phyloP scores from a whole-genome alignment of 371 early-diverging fungal species.

The Lichtheimia hyalospora region DNA sequence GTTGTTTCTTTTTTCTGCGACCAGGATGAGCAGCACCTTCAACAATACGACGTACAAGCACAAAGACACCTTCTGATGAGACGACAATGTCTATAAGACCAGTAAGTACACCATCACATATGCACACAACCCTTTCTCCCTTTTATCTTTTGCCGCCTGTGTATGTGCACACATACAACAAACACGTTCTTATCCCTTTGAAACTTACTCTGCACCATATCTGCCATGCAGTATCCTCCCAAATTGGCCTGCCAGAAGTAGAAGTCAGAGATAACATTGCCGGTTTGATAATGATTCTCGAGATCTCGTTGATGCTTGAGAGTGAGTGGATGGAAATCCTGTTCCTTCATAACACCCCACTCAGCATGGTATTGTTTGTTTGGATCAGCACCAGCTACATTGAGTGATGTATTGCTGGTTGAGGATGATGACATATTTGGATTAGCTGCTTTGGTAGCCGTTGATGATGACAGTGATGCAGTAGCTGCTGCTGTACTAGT shows the following conservation, averaged over 20 bases:
- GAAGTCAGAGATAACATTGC: conserved; percentile 36
- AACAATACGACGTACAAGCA: conserved; percentile 39
- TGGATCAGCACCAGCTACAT: not conserved
- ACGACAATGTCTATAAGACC: conserved; percentile 30
- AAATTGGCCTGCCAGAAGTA: conserved; percentile 56
- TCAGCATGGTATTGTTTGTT: conserved; percentile 42
- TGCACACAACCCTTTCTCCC: not conserved
- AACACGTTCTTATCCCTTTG: not conserved
- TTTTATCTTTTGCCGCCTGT: not conserved
- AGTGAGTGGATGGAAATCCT: conserved; percentile 46
- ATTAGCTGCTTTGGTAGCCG: not conserved
- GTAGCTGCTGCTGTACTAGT: not conserved
- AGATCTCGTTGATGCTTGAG: conserved; percentile 47
- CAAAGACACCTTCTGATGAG: conserved; percentile 42
- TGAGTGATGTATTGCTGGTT: not conserved
- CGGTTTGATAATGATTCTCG: conserved; percentile 30
- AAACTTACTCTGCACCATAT: conserved; percentile 44
- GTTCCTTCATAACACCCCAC: conserved; percentile 48
- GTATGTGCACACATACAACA: conserved; percentile 5
- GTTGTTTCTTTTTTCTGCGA: conserved; percentile 38
- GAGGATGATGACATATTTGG: not conserved
- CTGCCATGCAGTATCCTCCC: conserved; percentile 51
- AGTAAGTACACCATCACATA: not conserved
- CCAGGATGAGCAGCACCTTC: conserved; percentile 51
- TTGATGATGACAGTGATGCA: not conserved